phyloP scores from a whole-genome alignment of 169 alveolate genomes.

The Eimeria maxima region DNA sequence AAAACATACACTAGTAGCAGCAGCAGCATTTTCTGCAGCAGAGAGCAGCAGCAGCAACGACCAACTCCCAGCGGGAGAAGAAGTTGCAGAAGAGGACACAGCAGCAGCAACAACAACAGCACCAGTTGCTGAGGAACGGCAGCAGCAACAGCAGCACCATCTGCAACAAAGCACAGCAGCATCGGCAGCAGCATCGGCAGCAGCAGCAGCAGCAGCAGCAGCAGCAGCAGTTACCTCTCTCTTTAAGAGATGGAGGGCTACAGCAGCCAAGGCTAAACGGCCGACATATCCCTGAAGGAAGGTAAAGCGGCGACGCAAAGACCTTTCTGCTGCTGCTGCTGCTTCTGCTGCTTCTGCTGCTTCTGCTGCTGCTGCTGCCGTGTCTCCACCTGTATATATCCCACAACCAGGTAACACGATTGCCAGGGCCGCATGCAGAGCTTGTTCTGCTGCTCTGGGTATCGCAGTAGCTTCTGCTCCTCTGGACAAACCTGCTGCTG shows the following conservation, averaged over 20 bases:
- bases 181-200: not conserved
- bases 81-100: not conserved
- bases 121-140: not conserved
- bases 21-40: too few species aligned
- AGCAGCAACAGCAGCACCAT: not conserved
- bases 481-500: not conserved
- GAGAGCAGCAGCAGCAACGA: not conserved
- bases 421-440: not conserved
- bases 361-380: too few species aligned
- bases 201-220: not conserved
- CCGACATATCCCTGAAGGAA: slow-evolving; percentile 56
- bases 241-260: slow-evolving; percentile 17
- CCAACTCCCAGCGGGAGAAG: too few species aligned
- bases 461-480: not conserved
- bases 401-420: not conserved
- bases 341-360: too few species aligned
- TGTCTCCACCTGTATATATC: too few species aligned
- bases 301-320: slow-evolving; percentile 63
- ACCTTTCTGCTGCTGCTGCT: slow-evolving; percentile 46
- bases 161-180: not conserved
- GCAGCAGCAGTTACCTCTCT: slow-evolving; percentile 1
- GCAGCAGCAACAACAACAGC: not conserved
- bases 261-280: slow-evolving; percentile 6
- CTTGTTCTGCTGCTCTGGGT: not conserved
- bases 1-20: too few species aligned